Evolutionary conservation across 2,329 filamentous ascomycete species (phyloP), one percentile per base, ranked within the genome.

Genomic region (Phyllosticta ampelicida): DNA sequence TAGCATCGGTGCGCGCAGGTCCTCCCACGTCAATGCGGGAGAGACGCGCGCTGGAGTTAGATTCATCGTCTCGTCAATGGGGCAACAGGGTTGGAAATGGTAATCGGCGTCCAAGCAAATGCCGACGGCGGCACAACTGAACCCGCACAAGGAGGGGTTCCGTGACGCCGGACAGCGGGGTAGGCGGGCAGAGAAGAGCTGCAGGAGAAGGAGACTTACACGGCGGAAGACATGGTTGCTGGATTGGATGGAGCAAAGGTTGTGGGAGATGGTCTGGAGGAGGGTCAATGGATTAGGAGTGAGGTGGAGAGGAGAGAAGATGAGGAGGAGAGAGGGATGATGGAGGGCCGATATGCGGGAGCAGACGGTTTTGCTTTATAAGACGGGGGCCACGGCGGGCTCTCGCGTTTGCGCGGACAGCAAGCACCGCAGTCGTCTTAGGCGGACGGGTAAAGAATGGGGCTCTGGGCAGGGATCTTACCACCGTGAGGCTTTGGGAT

Each of bases 201-300:
- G 23, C 29, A 54, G 44, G 56, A 54, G 44, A 36, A 55, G 28
- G 53, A 9, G 5, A 66, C 65, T 66, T 64, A 67, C 66, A 66
- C 65, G 62, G 64, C 63, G 55, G 57, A 61, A 60, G 63, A 64
- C 65, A 67, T 67, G 58, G 54, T 66, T 44, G 62, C 60, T 57
- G 56, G 61, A 59, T 51, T 36, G 49, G 19, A 51, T 51, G 18
- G 49, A 51, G 21, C 13, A 8, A n/a, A 16, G n/a, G 36, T n/a
- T 53, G 55, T 28, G 55, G 55, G 50, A 21, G 51, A 28, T 44
- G 49, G 21, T 51, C 49, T 51, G 49, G 49, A 51, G 49, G 21
- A 26, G 44, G 28, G 48, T 18, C 50, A 58, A 48, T 20, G 52
- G 28, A 50, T 48, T 54, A 29, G 30, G 55, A 52, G 18, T 13